Evolutionary conservation across 2,329 filamentous ascomycete genomes (phyloP).

Genomic region (Geosmithia putterillii): DNA sequence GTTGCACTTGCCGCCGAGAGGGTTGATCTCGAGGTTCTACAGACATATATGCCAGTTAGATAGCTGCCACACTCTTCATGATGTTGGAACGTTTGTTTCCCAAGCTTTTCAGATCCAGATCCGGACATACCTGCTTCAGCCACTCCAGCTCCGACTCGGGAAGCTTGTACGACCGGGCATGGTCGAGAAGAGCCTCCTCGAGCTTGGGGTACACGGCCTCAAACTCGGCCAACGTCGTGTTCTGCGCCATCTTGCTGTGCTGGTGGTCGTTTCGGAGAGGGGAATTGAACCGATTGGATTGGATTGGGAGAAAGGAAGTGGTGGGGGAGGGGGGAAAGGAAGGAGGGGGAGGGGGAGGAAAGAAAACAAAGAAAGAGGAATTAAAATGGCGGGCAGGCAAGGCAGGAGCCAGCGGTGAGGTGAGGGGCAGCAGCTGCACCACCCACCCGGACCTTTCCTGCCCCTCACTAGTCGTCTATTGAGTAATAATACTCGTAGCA

Average conservation of each 20-base stretch:
- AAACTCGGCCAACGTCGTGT: conserved; percentile 73
- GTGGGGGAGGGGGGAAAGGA: not conserved
- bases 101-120: not conserved
- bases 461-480: too few species aligned
- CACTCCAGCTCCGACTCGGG: conserved; percentile 71
- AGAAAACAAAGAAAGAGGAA: too few species aligned
- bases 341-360: not conserved
- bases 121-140: conserved; percentile 60
- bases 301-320: not conserved
- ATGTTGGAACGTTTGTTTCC: too few species aligned
- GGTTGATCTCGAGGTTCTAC: conserved; percentile 74
- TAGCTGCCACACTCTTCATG: too few species aligned
- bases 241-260: conserved; percentile 44
- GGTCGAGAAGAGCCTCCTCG: conserved; percentile 66
- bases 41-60: too few species aligned
- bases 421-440: too few species aligned
- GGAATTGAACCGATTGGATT: too few species aligned
- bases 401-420: not conserved
- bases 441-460: too few species aligned
- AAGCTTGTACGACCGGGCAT: conserved; percentile 72
- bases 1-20: conserved; percentile 93
- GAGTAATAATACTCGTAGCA: too few species aligned
- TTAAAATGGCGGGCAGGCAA: not conserved
- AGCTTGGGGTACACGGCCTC: conserved; percentile 83
- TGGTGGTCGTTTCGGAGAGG: not conserved